A percentile compares a stretch with the other conserved stretches of the same genome.
phyloP scores from a whole-genome alignment of 768 basidiomycete species.

The Naganishia antarctica region DNA sequence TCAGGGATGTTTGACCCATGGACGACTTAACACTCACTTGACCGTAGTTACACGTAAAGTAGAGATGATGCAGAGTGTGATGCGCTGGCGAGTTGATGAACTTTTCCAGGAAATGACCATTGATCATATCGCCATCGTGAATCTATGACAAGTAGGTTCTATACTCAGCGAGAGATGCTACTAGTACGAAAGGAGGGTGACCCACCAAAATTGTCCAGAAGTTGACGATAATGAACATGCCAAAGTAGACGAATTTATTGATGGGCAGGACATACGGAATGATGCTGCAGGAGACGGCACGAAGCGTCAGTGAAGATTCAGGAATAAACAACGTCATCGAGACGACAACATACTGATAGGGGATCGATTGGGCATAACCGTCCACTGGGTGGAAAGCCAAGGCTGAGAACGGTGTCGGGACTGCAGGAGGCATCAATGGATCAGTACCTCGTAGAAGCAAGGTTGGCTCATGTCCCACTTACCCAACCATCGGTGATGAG shows the following conservation, averaged over 20 bases:
- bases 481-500: slow-evolving; percentile 99
- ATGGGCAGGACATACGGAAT: slow-evolving; percentile 86
- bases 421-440: slow-evolving; percentile 50
- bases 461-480: slow-evolving; percentile 54
- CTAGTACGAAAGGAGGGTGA: neutral
- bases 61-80: slow-evolving; percentile 92
- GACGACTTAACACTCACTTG: slow-evolving; percentile 52
- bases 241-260: slow-evolving; percentile 76
- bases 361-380: slow-evolving; percentile 87
- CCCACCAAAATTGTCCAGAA: slow-evolving; percentile 82
- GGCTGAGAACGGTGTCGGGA: slow-evolving; percentile 94
- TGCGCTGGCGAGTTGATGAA: slow-evolving; percentile 98
- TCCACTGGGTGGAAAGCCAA: slow-evolving; percentile 97
- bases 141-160: slow-evolving; percentile 57
- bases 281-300: slow-evolving; percentile 49
- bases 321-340: neutral
- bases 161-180: neutral
- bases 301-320: neutral
- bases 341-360: slow-evolving; percentile 61
- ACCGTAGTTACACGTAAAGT: slow-evolving; percentile 95
- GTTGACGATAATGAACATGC: slow-evolving; percentile 84
- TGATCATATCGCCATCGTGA: slow-evolving; percentile 98
- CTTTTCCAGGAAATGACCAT: slow-evolving; percentile 77
- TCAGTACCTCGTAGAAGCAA: too few relatives aligned
- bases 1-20: neutral